phyloP scores from a whole-genome alignment of 202 grass and related monocot genomes.

The Panicum virgatum region DNA sequence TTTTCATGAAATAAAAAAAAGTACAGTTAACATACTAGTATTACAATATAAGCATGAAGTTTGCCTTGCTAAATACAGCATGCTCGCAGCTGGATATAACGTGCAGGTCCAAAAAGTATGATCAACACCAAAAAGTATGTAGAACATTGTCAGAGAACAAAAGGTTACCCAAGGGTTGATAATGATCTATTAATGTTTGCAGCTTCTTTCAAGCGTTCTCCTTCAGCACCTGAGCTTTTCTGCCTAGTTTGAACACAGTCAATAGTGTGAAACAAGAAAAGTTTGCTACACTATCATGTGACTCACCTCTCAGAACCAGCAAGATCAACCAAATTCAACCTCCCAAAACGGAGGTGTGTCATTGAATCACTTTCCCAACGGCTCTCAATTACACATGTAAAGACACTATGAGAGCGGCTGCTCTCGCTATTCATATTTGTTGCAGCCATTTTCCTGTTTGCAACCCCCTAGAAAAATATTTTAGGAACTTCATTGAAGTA shows the following conservation, averaged over 20 bases:
- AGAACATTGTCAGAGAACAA: conserved; percentile 26
- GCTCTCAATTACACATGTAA: conserved; percentile 94
- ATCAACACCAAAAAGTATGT: neutral
- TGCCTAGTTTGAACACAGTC: conserved; percentile 69
- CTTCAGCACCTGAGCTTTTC: conserved; percentile 94
- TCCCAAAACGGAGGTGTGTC: conserved; percentile 77
- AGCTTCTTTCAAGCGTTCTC: conserved; percentile 97
- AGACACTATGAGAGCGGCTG: conserved; percentile 93
- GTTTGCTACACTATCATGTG: neutral
- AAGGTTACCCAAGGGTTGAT: conserved; percentile 86
- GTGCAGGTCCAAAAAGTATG: neutral
- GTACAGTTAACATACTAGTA: neutral
- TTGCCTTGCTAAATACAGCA: conserved; percentile 1
- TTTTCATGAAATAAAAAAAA: conserved; percentile 20
- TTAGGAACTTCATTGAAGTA: conserved; percentile 24
- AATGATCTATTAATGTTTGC: conserved; percentile 95
- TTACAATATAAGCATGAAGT: neutral
- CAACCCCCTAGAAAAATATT: conserved; percentile 58
- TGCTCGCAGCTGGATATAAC: conserved; percentile 14
- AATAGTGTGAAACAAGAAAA: conserved; percentile 40
- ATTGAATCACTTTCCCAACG: conserved; percentile 85
- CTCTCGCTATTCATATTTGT: conserved; percentile 96
- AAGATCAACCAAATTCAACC: conserved; percentile 93
- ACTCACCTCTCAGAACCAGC: conserved; percentile 94
- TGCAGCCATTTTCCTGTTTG: conserved; percentile 87